A percentile compares a stretch with the other conserved stretches of the same genome.
These are phyloP conservation scores for Fraxinus sp. DNA, from an alignment of 305 asterid genomes.

Conservation along the genomic window DNA sequence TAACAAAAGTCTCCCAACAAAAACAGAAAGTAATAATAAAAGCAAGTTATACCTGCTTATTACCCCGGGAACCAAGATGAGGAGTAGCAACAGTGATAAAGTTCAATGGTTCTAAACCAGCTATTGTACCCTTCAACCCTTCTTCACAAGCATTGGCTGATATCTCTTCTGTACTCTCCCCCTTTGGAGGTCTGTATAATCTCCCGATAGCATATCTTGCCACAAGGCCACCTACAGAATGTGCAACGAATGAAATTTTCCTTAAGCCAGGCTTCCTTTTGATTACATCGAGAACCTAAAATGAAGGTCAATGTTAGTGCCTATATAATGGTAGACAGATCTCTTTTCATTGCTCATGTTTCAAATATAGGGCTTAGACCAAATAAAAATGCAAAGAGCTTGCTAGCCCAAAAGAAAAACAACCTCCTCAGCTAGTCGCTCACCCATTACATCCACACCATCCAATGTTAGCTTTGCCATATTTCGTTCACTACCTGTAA, in stretches of 20 bases:
- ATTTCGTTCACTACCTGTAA: constrained; percentile 83
- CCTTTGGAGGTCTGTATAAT: constrained; percentile 54
- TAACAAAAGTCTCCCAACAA: background rate
- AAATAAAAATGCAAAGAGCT: constrained; percentile 14
- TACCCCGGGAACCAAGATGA: constrained; percentile 98
- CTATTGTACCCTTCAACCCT: constrained; percentile 65
- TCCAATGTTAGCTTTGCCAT: constrained; percentile 57
- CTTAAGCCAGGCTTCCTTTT: constrained; percentile 60
- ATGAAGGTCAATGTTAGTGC: constrained; percentile 28
- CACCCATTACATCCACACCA: constrained; percentile 90
- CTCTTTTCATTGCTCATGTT: background rate
- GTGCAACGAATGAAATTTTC: constrained; percentile 88
- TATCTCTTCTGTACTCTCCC: constrained; percentile 37
- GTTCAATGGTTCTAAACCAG: constrained; percentile 79
- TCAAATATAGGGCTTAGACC: constrained; percentile 8
- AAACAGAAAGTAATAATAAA: background rate
- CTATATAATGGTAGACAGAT: constrained; percentile 9
- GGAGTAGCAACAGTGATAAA: constrained; percentile 94
- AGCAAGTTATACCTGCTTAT: constrained; percentile 67
- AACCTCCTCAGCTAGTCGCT: constrained; percentile 86
- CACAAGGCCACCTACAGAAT: constrained; percentile 97
- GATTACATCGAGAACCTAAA: constrained; percentile 77
- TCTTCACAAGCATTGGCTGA: constrained; percentile 37
- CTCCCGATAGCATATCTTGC: constrained; percentile 93
- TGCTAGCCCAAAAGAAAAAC: constrained; percentile 20